Conservation (phyloP, 179 eudicot species). For the Silene noctiflora region DNA sequence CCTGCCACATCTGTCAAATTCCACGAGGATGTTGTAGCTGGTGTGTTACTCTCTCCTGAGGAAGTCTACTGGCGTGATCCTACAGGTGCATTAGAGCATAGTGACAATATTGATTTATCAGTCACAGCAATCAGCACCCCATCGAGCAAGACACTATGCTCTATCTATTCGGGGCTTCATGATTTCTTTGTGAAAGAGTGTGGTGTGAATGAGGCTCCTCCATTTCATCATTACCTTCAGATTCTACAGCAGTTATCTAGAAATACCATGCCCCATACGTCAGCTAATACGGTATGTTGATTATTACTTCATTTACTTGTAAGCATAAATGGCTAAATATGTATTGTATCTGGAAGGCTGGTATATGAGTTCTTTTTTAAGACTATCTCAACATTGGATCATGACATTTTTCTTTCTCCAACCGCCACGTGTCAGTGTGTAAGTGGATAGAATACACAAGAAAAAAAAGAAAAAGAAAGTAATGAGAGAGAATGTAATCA, state of each 20-base stretch:
- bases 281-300: slow-evolving; percentile 61
- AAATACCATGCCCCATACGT: slow-evolving; percentile 52
- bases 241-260: slow-evolving; percentile 65
- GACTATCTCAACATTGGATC: no score
- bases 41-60: slow-evolving; percentile 55
- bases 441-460: no score
- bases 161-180: slow-evolving; percentile 67
- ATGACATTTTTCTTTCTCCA: no score
- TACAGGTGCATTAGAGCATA: slow-evolving; percentile 53
- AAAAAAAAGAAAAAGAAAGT: no score
- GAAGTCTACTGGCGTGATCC: slow-evolving; percentile 88
- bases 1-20: slow-evolving; percentile 42
- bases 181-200: slow-evolving; percentile 79
- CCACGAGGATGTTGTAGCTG: slow-evolving; percentile 62
- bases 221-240: slow-evolving; percentile 57
- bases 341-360: not conserved
- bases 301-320: not conserved
- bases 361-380: not conserved
- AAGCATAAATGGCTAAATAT: not conserved
- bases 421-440: no score
- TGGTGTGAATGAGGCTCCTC: slow-evolving; percentile 72
- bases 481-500: no score
- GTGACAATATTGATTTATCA: slow-evolving; percentile 30
- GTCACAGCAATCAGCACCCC: slow-evolving; percentile 20
- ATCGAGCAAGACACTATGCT: slow-evolving; percentile 47